Evolutionary conservation across 2,329 filamentous ascomycete species (phyloP).

Genomic region (Lecanicillium sp.): DNA sequence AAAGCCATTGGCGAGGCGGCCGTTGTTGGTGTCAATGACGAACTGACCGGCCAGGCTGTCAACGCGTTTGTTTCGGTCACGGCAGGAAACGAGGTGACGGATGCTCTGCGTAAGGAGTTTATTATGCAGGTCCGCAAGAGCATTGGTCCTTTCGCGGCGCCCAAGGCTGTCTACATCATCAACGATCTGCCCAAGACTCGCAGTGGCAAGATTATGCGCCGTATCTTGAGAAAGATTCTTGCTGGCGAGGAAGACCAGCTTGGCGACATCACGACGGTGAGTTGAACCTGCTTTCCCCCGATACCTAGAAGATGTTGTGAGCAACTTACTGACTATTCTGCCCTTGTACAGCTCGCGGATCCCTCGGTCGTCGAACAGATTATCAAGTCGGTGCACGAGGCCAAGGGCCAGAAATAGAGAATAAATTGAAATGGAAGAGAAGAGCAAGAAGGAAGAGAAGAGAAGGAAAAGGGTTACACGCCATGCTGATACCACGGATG

Average conservation of each 20-base stretch:
- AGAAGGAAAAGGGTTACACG: too few species aligned
- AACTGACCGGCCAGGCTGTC: constrained; percentile 93
- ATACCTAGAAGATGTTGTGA: too few species aligned
- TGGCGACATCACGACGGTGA: constrained; percentile 84
- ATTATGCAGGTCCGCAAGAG: constrained; percentile 93
- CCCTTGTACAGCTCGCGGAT: constrained; percentile 59
- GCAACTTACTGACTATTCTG: constrained; percentile 6
- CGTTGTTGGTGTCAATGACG: constrained; percentile 86
- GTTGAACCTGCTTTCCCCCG: too few species aligned
- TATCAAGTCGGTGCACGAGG: constrained; percentile 66
- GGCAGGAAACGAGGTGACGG: constrained; percentile 65
- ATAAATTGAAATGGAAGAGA: constrained; percentile 19
- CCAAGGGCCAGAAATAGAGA: constrained; percentile 44
- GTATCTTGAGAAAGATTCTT: constrained; percentile 93
- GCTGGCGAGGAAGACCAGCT: constrained; percentile 96
- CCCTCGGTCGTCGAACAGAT: constrained; percentile 80
- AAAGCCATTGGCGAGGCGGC: constrained; percentile 84
- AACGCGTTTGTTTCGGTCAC: constrained; percentile 95
- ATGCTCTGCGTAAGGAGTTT: constrained; percentile 85
- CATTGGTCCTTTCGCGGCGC: constrained; percentile 94
- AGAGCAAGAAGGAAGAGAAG: too few species aligned
- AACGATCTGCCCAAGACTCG: constrained; percentile 95
- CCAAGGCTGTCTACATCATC: constrained; percentile 86
- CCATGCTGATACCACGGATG: too few species aligned
- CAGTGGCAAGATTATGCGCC: constrained; percentile 97